These are phyloP conservation scores for Aspergillus sp. DNA, from an alignment of 2,329 filamentous ascomycete species.

Conservation along the genomic window DNA sequence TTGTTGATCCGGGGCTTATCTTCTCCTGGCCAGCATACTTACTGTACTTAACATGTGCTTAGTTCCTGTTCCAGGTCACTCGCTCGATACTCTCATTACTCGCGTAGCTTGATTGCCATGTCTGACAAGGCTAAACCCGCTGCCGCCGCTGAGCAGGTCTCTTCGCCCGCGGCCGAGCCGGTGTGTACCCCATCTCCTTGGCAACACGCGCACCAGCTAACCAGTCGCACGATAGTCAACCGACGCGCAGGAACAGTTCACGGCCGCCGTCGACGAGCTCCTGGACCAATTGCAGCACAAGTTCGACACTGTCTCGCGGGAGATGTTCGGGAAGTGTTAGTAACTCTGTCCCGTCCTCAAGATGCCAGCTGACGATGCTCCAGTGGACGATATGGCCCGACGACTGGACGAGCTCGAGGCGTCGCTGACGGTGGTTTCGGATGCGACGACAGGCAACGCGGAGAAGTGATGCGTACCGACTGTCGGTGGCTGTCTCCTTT, in stretches of 20 bases:
- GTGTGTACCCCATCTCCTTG: neutral
- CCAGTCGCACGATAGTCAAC: conserved; percentile 14
- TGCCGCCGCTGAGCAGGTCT: neutral
- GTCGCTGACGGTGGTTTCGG: conserved; percentile 60
- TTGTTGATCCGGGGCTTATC: conserved; percentile 23
- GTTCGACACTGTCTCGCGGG: conserved; percentile 78
- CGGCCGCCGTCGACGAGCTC: conserved; percentile 79
- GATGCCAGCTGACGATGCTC: too few species aligned
- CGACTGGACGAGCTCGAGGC: conserved; percentile 81
- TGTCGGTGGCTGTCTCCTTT: neutral
- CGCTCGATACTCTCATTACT: neutral
- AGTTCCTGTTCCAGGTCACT: neutral
- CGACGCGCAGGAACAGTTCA: conserved; percentile 55
- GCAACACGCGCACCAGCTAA: neutral
- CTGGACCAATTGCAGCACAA: conserved; percentile 81
- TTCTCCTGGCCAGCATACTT: neutral
- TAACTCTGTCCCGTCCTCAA: conserved; percentile 11
- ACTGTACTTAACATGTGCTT: too few species aligned
- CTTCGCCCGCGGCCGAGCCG: neutral
- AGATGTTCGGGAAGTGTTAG: conserved; percentile 86
- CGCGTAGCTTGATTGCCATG: neutral
- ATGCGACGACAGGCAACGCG: conserved; percentile 20
- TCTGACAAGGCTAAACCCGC: neutral
- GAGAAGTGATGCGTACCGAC: conserved; percentile 11
- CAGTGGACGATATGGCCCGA: conserved; percentile 93